Base-by-base conservation (phyloP, 2,329 filamentous ascomycete species). In the Fusarium sulawesiense region DNA sequence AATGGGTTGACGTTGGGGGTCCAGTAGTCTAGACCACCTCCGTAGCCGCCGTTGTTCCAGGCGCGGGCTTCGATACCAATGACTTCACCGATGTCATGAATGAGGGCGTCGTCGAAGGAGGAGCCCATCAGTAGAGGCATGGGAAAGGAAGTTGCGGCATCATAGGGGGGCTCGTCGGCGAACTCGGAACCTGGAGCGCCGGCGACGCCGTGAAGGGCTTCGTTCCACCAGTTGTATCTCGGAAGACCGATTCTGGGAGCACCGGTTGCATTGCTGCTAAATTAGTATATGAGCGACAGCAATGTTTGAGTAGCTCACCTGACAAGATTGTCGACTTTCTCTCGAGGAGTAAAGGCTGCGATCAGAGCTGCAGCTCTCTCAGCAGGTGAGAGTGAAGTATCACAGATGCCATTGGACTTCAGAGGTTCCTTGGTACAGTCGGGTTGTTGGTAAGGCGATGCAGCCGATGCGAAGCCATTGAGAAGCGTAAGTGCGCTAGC, bases 191-290 rank as follows among this genome's bases (percentile, higher is more conserved):
- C 60, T 3, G 60, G 60, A 16, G 60, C 29, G 2, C 58, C 58
- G 0, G 58, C 58, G 0, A 63, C 4, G 0, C 60, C 60, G 7
- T 63, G 58, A 0, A 63, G 60, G 6, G 60, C 60, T 30, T 63
- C 60, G 4, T 63, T 63, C 60, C 60, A 63, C 60, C 60, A 63
- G 34, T 63, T 63, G 13, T 63, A 63, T 5, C 60, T 34, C 1
- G 60, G 60, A 0, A 63, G 60, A 0, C 60, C 58, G 1, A 63
- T 62, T 3, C 60, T 25, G 2, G 60, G 60, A 2, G 58, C 60
- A 1, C 60, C 60, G 9, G 60, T 63, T 1, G 60, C n/a, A 3
- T 63, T 63, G 4, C 60, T 63, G 2, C 3, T 56, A 3, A 0
- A 2, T 63, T 3, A 63, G 34, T 13, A 3, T 3, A 6, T 7